Percentiles rank a stretch among this genome's conserved stretches.
These are phyloP conservation scores for Blumeria graminis DNA, from an alignment of 2,329 filamentous ascomycete species.

Conservation along the genomic window DNA sequence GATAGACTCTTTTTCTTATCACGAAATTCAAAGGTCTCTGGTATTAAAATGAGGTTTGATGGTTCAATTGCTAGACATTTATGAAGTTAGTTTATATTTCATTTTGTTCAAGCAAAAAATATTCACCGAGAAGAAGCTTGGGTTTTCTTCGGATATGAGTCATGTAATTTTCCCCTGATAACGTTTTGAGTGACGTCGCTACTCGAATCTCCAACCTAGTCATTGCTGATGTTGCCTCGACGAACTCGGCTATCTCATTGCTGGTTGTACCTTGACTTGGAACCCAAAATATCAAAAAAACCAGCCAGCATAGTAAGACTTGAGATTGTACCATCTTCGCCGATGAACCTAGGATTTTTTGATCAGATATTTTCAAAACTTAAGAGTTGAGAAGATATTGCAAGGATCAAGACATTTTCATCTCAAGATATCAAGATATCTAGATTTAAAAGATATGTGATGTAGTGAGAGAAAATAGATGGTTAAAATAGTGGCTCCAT, in stretches of 20 bases:
- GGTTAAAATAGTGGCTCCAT: too few relatives aligned
- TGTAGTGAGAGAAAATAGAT: too few relatives aligned
- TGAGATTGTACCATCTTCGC: too few relatives aligned
- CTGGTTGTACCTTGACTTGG: background rate
- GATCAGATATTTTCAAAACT: too few relatives aligned
- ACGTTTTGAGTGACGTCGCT: background rate
- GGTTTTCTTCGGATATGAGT: too few relatives aligned
- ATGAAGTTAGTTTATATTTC: background rate
- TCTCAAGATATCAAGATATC: too few relatives aligned
- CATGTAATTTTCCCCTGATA: background rate
- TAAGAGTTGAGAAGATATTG: too few relatives aligned
- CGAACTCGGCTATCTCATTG: background rate
- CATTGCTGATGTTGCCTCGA: background rate
- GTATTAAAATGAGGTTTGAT: background rate
- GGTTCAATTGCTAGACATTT: background rate
- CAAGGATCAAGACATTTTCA: too few relatives aligned
- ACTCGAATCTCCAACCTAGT: background rate
- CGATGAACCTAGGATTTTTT: too few relatives aligned
- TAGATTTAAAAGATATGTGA: too few relatives aligned
- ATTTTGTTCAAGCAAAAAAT: background rate
- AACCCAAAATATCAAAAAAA: background rate
- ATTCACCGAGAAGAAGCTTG: background rate
- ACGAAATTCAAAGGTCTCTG: background rate
- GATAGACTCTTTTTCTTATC: background rate
- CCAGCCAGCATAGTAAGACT: background rate